phyloP scores from a whole-genome alignment of 768 basidiomycete species.

The Boletales sp. region DNA sequence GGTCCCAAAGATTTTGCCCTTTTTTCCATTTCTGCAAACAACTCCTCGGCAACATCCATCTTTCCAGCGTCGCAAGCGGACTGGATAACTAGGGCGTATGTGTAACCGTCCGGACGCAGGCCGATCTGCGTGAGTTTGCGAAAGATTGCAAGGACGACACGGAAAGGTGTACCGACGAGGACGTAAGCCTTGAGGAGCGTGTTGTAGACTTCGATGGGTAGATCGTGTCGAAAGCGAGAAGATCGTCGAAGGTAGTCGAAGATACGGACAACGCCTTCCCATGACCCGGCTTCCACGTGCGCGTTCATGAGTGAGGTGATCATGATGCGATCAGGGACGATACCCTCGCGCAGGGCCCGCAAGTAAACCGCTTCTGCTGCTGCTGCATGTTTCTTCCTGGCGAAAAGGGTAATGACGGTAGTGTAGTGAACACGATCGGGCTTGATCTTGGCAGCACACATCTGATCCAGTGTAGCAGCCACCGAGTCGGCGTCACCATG shows the following conservation, averaged over 20 bases:
- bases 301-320: constrained; percentile 75
- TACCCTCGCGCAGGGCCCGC: constrained; percentile 57
- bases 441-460: constrained; percentile 48
- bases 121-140: constrained; percentile 46
- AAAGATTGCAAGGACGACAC: constrained; percentile 59
- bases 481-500: constrained; percentile 55
- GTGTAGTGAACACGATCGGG: constrained; percentile 60
- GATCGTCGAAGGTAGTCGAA: constrained; percentile 58
- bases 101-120: constrained; percentile 55
- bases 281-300: constrained; percentile 76
- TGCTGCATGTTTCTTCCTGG: constrained; percentile 54
- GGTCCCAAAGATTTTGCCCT: constrained; percentile 33
- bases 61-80: constrained; percentile 72
- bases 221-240: constrained; percentile 32
- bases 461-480: constrained; percentile 50
- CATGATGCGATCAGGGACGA: constrained; percentile 64
- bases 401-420: constrained; percentile 62
- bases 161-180: constrained; percentile 73
- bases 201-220: constrained; percentile 66
- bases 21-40: constrained; percentile 67
- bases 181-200: constrained; percentile 83
- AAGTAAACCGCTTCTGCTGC: constrained; percentile 67
- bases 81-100: constrained; percentile 75
- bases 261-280: constrained; percentile 66
- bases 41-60: constrained; percentile 59